Conservation (phyloP, 192 early-diverging fungal genomes). For the Endogone sp. region DNA sequence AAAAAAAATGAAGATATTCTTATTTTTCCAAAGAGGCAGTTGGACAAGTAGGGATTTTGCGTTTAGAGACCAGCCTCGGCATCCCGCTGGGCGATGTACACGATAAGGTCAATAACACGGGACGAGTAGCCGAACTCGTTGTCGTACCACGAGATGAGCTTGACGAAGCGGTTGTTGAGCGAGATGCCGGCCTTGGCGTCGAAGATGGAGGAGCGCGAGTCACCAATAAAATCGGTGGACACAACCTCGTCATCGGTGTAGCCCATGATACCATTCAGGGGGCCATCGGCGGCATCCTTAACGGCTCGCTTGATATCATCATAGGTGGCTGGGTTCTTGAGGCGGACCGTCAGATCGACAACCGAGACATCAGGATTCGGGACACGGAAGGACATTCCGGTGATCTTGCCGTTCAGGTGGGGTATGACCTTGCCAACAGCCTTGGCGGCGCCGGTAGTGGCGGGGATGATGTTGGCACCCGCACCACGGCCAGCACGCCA, state of each 20-base stretch:
- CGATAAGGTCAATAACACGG: conserved; percentile 88
- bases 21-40: too few species aligned
- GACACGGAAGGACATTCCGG: conserved; percentile 99
- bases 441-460: conserved; percentile 98
- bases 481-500: conserved; percentile 98
- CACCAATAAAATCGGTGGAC: conserved; percentile 92
- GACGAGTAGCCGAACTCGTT: conserved; percentile 90
- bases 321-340: conserved; percentile 88
- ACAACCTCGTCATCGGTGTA: conserved; percentile 96
- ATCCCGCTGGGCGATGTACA: conserved; percentile 50
- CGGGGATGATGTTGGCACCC: conserved; percentile 92
- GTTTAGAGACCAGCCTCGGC: background rate
- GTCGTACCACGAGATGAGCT: conserved; percentile 94
- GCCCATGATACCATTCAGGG: conserved; percentile 84
- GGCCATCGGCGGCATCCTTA: conserved; percentile 77
- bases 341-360: conserved; percentile 93
- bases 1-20: too few species aligned
- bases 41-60: too few species aligned
- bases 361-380: conserved; percentile 93
- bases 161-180: conserved; percentile 93
- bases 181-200: conserved; percentile 96
- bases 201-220: conserved; percentile 88
- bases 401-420: conserved; percentile 89
- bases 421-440: conserved; percentile 99
- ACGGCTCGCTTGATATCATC: conserved; percentile 84